Base-by-base conservation (phyloP, 345 rosid species). In the Bruguiera parviflora region DNA sequence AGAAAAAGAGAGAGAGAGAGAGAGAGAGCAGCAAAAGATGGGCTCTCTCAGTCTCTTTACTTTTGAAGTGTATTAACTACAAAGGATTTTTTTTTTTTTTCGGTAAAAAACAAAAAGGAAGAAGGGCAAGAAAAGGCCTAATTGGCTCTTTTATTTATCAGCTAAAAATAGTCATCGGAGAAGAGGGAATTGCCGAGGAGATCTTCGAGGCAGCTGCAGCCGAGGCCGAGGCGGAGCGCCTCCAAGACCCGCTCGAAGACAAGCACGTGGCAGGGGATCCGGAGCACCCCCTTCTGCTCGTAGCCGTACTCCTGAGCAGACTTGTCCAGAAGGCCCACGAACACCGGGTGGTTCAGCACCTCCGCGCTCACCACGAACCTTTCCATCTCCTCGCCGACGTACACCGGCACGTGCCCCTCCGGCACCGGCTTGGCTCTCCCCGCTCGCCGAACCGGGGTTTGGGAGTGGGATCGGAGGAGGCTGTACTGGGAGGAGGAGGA, bases 241-340 rank as follows among this genome's bases (percentile, higher is more conserved):
- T 92, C 99, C 81, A 96, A 78, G 60, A 89, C 82, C 1, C 88
- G 88, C 72, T 96, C 96, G 62, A 96, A 96, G 37, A 80, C 84
- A n/a, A 81, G 66, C 27, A 88, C 99, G 77, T 89, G 96, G 66
- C 98, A 92, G 0, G 98, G 99, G 77, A 96, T 96, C 55, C 84
- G 84, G 3, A 96, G 80, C 13, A 86, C 99, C 37, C 99, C 99
- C 66, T 86, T 84, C 52, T 96, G 99, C 59, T 90, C 95, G 84
- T 90, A 96, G 1, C 99, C 99, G 60, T 92, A 95, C 79, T 90
- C 96, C 37, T 92, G 93, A 39, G 97, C 99, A 21, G 99, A 92
- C 70, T 82, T 77, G 75, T 92, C 85, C 53, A 95, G 84, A 57
- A 95, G 80, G 2, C 83, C 86, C 59, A 86, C 73, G 69, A 95